Conservation (phyloP, 1,139 yeast species). For the Taphrina pruni region DNA sequence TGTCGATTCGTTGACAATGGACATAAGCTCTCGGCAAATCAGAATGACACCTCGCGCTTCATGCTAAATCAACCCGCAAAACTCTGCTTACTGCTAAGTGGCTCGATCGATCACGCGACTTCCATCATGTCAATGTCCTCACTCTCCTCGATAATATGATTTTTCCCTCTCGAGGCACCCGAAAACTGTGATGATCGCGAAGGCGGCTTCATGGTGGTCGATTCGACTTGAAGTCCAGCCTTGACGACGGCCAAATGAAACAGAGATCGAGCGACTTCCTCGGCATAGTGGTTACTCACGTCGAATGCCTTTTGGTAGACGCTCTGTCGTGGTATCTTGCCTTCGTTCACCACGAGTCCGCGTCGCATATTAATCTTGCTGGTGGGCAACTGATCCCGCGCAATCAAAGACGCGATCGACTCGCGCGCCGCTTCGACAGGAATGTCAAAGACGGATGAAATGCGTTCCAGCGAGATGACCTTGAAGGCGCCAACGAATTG, state of each 20-base stretch:
- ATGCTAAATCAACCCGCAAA: not conserved
- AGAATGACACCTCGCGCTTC: not conserved
- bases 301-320: constrained; percentile 11
- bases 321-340: not conserved
- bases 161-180: not conserved
- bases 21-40: no score
- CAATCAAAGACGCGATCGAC: constrained; percentile 42
- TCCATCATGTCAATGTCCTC: constrained; percentile 15
- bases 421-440: constrained; percentile 40
- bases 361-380: constrained; percentile 20
- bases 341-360: constrained; percentile 13
- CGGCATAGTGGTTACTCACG: constrained; percentile 16
- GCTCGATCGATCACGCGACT: not conserved
- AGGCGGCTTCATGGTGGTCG: not conserved
- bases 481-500: constrained; percentile 45
- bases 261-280: constrained; percentile 18
- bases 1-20: not conserved
- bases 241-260: constrained; percentile 16
- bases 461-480: constrained; percentile 43
- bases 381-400: constrained; percentile 38
- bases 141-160: constrained; percentile 1
- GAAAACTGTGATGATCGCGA: not conserved
- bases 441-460: constrained; percentile 44
- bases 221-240: constrained; percentile 20
- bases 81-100: no score